Conservation (phyloP, 2,329 filamentous ascomycete species). For the Aspergillus chevalieri region DNA sequence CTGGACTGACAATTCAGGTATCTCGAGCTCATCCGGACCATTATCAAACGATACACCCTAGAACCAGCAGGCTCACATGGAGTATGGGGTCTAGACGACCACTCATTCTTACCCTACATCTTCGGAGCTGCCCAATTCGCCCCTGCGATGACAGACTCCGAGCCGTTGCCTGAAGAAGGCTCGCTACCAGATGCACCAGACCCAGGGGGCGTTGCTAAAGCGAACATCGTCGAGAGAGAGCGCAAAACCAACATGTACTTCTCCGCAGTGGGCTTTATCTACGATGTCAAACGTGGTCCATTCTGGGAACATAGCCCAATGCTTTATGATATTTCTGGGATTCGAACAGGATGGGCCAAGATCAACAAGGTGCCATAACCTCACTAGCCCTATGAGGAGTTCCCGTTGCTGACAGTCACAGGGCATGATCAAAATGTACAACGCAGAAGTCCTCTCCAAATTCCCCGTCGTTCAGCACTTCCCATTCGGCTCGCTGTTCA, state of each 20-base stretch:
- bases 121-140: slow-evolving; percentile 89
- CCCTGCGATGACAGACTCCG: slow-evolving; percentile 60
- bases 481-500: slow-evolving; percentile 72
- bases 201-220: slow-evolving; percentile 62
- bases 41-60: slow-evolving; percentile 86
- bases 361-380: slow-evolving; percentile 66
- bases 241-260: slow-evolving; percentile 79
- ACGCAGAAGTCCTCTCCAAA: slow-evolving; percentile 90
- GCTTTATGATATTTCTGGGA: slow-evolving; percentile 87
- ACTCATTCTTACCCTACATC: slow-evolving; percentile 89
- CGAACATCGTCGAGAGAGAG: slow-evolving; percentile 58
- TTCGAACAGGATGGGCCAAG: slow-evolving; percentile 92
- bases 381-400: too few relatives aligned
- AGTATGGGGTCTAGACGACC: slow-evolving; percentile 97
- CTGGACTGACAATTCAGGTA: slow-evolving; percentile 40
- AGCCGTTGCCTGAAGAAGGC: slow-evolving; percentile 69
- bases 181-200: slow-evolving; percentile 67
- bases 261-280: slow-evolving; percentile 90
- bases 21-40: slow-evolving; percentile 67
- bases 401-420: slow-evolving; percentile 21
- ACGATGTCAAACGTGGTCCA: slow-evolving; percentile 90
- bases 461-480: slow-evolving; percentile 99
- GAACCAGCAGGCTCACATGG: slow-evolving; percentile 95
- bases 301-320: slow-evolving; percentile 98
- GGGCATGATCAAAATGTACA: slow-evolving; percentile 99